These are phyloP conservation scores for Sugiyamaella chiloensis DNA, from an alignment of 805 yeast genomes.

Conservation along the genomic window DNA sequence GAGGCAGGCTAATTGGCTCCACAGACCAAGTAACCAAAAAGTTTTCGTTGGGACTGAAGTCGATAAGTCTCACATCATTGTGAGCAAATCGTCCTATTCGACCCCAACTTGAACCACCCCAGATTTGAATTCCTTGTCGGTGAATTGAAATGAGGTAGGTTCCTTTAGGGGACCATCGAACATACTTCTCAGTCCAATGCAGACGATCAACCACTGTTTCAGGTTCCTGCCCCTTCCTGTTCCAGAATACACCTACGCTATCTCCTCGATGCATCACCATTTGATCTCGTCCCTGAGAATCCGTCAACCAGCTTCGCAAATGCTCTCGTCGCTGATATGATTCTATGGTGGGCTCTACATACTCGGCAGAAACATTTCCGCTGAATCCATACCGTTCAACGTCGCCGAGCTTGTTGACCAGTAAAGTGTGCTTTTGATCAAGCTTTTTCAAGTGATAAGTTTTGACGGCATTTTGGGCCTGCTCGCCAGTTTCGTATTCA, in stretches of 20 bases:
- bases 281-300: constrained; percentile 87
- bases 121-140: constrained; percentile 90
- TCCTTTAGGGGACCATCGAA: constrained; percentile 92
- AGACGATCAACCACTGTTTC: constrained; percentile 74
- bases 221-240: constrained; percentile 65
- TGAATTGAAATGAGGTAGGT: constrained; percentile 82
- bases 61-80: constrained; percentile 83
- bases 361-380: constrained; percentile 53
- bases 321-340: constrained; percentile 75
- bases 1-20: constrained; percentile 70
- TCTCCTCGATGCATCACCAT: constrained; percentile 75
- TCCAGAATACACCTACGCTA: constrained; percentile 83
- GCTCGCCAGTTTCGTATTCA: constrained; percentile 64
- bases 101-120: constrained; percentile 87
- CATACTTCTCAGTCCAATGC: constrained; percentile 84
- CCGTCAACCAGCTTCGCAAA: constrained; percentile 88
- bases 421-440: constrained; percentile 88
- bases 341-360: constrained; percentile 68
- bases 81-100: constrained; percentile 77
- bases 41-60: constrained; percentile 89
- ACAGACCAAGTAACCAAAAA: constrained; percentile 88
- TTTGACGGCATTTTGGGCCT: constrained; percentile 76
- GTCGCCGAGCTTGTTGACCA: constrained; percentile 78
- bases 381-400: constrained; percentile 75
- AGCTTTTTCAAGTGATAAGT: constrained; percentile 83